These are phyloP conservation scores for Termitomyces heimii DNA, from an alignment of 768 basidiomycete species.

Conservation along the genomic window DNA sequence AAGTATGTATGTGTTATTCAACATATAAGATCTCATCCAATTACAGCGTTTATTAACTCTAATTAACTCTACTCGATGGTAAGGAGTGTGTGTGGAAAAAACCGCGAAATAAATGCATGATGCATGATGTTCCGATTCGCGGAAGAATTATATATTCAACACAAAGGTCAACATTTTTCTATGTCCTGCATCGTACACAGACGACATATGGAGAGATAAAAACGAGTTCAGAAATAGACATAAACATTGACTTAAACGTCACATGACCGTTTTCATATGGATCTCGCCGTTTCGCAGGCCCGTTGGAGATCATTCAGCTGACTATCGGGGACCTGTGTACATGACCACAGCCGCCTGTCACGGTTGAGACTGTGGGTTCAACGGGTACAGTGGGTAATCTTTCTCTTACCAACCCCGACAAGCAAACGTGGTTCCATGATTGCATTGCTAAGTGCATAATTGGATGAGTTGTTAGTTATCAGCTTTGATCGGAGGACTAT, in stretches of 20 bases:
- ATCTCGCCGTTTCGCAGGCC: background rate
- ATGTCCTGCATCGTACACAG: background rate
- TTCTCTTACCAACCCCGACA: background rate
- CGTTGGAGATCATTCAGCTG: background rate
- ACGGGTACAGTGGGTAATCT: background rate
- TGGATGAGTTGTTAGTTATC: background rate
- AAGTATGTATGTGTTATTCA: no score
- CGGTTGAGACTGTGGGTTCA: background rate
- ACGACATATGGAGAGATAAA: background rate
- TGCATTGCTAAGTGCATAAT: background rate
- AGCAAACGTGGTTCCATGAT: background rate
- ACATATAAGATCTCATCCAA: no score
- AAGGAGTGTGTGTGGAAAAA: background rate
- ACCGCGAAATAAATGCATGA: no score
- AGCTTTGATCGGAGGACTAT: background rate
- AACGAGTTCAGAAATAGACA: background rate
- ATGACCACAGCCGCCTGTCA: background rate
- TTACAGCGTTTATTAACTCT: no score
- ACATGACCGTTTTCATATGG: background rate
- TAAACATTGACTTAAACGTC: background rate
- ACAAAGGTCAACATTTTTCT: background rate
- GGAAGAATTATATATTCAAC: no score
- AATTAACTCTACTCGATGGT: no score
- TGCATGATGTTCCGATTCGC: background rate
- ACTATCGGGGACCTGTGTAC: background rate